phyloP scores from a whole-genome alignment of 495 filamentous ascomycete genomes.

The Penicillium canescens region DNA sequence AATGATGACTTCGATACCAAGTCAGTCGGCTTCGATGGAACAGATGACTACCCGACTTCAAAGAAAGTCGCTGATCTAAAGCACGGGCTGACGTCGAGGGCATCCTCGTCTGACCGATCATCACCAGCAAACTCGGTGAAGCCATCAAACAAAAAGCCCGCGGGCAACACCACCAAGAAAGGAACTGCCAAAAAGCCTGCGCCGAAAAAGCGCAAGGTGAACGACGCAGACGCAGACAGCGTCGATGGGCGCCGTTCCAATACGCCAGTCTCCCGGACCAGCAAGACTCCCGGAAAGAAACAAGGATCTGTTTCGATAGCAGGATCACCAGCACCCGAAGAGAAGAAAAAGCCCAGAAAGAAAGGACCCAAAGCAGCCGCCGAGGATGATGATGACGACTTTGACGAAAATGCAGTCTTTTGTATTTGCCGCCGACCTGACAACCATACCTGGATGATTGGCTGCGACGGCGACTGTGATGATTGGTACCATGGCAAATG shows the following conservation, averaged over 20 bases:
- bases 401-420: slow-evolving; percentile 55
- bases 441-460: slow-evolving; percentile 77
- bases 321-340: slow-evolving; percentile 41
- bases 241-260: slow-evolving; percentile 43
- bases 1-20: slow-evolving; percentile 29
- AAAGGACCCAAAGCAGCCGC: slow-evolving; percentile 12
- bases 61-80: slow-evolving; percentile 44
- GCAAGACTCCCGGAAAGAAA: slow-evolving; percentile 49
- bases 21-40: slow-evolving; percentile 30
- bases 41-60: slow-evolving; percentile 38
- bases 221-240: slow-evolving; percentile 46
- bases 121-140: slow-evolving; percentile 37
- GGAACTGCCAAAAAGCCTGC: slow-evolving; percentile 57
- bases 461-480: slow-evolving; percentile 68
- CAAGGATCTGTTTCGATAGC: slow-evolving; percentile 39
- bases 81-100: slow-evolving; percentile 23
- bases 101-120: slow-evolving; percentile 29
- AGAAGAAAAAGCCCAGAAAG: slow-evolving; percentile 35
- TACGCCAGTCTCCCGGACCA: slow-evolving; percentile 49
- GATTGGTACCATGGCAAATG: slow-evolving; percentile 77
- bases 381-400: slow-evolving; percentile 43
- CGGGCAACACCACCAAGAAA: slow-evolving; percentile 49
- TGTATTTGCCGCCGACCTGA: slow-evolving; percentile 72
- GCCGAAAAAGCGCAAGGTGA: slow-evolving; percentile 58
- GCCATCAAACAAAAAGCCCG: slow-evolving; percentile 37